These are phyloP conservation scores for Saprolegnia diclina DNA, from an alignment of 352 stramenopile genomes.

Conservation along the genomic window DNA sequence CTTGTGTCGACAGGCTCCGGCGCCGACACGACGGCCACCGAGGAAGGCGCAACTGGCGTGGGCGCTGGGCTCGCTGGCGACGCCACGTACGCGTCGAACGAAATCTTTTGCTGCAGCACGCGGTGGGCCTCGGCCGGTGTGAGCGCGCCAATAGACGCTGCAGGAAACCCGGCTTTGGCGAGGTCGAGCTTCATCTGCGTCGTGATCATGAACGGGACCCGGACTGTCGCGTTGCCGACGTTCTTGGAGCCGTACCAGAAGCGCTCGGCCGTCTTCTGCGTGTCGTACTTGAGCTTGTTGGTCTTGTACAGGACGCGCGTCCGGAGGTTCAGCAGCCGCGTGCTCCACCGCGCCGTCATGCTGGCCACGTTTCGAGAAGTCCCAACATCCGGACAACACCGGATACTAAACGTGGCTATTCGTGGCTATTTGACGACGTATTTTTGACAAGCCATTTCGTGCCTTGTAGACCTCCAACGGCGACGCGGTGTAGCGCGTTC, in stretches of 20 bases:
- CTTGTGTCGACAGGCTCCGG: too few species aligned
- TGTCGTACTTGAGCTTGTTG: slow-evolving; percentile 27
- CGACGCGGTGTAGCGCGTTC: too few species aligned
- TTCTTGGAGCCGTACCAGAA: slow-evolving; percentile 26
- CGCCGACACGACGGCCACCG: background rate
- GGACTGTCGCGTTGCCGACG: slow-evolving; percentile 21
- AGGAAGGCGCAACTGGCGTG: background rate
- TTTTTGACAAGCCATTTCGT: too few species aligned
- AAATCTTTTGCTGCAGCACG: slow-evolving; percentile 9
- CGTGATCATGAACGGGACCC: slow-evolving; percentile 26
- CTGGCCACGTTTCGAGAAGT: too few species aligned
- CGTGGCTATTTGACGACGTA: too few species aligned
- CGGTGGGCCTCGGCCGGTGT: slow-evolving; percentile 12
- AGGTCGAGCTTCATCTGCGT: slow-evolving; percentile 20
- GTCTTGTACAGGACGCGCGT: slow-evolving; percentile 12
- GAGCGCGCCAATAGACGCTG: slow-evolving; percentile 4
- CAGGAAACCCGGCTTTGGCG: slow-evolving; percentile 12
- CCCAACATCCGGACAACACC: too few species aligned
- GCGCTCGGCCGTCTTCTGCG: slow-evolving; percentile 21
- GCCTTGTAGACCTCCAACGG: too few species aligned
- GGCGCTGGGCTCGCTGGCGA: background rate
- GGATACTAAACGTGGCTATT: too few species aligned
- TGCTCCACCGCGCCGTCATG: background rate
- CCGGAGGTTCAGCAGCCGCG: background rate
- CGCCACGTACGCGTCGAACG: slow-evolving; percentile 17